Conservation (phyloP, 768 basidiomycete genomes). For the Gymnopilus dilepis region DNA sequence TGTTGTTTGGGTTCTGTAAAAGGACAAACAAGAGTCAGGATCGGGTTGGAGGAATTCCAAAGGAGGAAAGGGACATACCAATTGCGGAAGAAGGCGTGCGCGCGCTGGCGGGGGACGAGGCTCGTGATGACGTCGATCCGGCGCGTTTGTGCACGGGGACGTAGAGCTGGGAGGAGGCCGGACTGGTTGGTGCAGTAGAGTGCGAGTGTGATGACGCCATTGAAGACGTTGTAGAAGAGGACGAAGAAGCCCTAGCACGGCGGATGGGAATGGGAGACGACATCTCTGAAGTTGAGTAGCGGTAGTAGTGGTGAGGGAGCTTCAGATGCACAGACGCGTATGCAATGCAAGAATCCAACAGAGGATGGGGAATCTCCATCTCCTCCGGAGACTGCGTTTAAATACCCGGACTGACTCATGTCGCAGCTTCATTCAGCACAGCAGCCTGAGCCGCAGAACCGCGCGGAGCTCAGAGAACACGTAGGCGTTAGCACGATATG, state of each 20-base stretch:
- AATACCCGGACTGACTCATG: slow-evolving; percentile 17
- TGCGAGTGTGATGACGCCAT: neutral
- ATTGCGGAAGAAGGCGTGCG: neutral
- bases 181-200: slow-evolving; percentile 2
- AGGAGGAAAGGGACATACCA: neutral
- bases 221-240: slow-evolving; percentile 6
- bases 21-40: neutral
- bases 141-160: slow-evolving; percentile 16
- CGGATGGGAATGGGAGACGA: slow-evolving; percentile 25
- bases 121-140: neutral
- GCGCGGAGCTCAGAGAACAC: neutral
- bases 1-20: neutral
- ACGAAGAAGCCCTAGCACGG: slow-evolving; percentile 12
- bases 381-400: neutral
- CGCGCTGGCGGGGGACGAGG: neutral
- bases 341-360: neutral
- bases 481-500: slow-evolving; percentile 6
- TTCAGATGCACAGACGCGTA: neutral
- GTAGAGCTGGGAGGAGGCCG: slow-evolving; percentile 2
- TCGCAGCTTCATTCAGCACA: too few relatives aligned
- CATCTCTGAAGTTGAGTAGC: slow-evolving; percentile 11
- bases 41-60: neutral
- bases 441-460: neutral
- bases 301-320: neutral
- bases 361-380: slow-evolving; percentile 6